Evolutionary conservation across 306 rosid species (phyloP).

Genomic region (Oxytropis ochrocephala): DNA sequence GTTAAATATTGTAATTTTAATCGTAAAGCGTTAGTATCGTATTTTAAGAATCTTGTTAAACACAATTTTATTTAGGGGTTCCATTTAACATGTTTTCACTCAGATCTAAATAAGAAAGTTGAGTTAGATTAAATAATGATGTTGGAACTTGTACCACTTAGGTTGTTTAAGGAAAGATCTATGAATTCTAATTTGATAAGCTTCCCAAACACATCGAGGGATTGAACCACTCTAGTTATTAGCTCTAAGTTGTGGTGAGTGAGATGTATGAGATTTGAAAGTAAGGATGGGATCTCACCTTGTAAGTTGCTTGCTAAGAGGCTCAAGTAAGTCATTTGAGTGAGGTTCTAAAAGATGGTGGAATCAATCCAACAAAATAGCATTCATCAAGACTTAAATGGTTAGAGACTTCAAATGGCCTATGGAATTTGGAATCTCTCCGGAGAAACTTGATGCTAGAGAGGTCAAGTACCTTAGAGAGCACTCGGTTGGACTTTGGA

Average conservation of each 20-base stretch:
- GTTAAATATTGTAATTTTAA: too few relatives aligned
- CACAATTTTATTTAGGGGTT: too few relatives aligned
- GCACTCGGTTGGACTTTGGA: neutral
- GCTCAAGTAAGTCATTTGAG: neutral
- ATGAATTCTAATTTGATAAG: neutral
- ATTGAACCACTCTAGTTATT: constrained; percentile 2
- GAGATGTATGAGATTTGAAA: neutral
- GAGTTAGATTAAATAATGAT: too few relatives aligned
- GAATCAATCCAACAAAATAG: neutral
- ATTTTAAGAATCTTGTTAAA: too few relatives aligned
- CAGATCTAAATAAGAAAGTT: too few relatives aligned
- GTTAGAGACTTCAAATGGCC: neutral
- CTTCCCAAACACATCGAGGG: neutral
- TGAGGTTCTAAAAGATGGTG: constrained; percentile 13
- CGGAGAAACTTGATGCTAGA: neutral
- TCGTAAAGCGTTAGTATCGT: too few relatives aligned
- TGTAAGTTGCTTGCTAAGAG: neutral
- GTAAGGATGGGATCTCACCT: constrained; percentile 13
- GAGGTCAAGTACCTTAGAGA: constrained; percentile 1
- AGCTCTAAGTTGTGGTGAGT: neutral
- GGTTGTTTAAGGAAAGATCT: neutral
- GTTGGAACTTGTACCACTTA: neutral
- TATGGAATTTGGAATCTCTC: constrained; percentile 14
- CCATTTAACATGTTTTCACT: neutral
- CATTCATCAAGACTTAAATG: accelerated